A percentile compares a stretch with the other conserved stretches of the same genome.
Evolutionary conservation across 1,284 basidiomycete species (phyloP).

Genomic region (Phylloboletellus chloephorus): DNA sequence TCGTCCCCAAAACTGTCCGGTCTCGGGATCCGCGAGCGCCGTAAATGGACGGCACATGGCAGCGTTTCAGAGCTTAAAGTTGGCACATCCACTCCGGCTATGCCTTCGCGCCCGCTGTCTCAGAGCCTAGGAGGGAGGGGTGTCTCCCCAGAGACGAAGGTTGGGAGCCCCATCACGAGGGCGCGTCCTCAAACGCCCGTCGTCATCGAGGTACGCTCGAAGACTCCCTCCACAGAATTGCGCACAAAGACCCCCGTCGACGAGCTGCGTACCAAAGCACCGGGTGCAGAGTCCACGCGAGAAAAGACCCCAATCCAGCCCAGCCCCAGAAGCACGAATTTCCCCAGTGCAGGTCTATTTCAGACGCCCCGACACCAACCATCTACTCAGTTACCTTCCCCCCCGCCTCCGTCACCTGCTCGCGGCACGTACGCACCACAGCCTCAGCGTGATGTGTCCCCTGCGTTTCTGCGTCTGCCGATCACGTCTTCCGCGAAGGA

Average conservation of each 20-base stretch:
- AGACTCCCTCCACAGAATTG: conserved; percentile 21
- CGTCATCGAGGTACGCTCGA: conserved; percentile 19
- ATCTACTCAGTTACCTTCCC: conserved; percentile 26
- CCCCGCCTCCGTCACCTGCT: conserved; percentile 41
- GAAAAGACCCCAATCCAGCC: conserved; percentile 20
- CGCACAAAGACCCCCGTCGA: conserved; percentile 12
- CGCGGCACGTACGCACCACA: conserved; percentile 48
- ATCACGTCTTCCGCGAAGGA: conserved; percentile 46
- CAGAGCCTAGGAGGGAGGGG: conserved; percentile 14
- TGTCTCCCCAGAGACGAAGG: conserved; percentile 8
- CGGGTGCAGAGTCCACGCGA: conserved; percentile 13
- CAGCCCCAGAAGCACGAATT: conserved; percentile 14
- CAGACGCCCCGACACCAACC: conserved; percentile 27
- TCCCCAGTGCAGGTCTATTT: conserved; percentile 17
- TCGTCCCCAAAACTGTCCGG: conserved; percentile 15
- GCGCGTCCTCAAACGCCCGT: conserved; percentile 19
- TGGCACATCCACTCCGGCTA: conserved; percentile 37
- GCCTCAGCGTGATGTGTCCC: conserved; percentile 44
- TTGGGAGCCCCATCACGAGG: conserved; percentile 13
- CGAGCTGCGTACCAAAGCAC: conserved; percentile 22
- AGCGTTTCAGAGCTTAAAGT: conserved; percentile 28
- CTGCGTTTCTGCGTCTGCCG: conserved; percentile 55
- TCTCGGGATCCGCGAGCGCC: conserved; percentile 31
- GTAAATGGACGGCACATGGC: conserved; percentile 32
- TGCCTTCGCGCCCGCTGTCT: conserved; percentile 27